Evolutionary conservation across 2,329 filamentous ascomycete species (phyloP).

Genomic region (Ophiocordyceps camponoti-floridani): DNA sequence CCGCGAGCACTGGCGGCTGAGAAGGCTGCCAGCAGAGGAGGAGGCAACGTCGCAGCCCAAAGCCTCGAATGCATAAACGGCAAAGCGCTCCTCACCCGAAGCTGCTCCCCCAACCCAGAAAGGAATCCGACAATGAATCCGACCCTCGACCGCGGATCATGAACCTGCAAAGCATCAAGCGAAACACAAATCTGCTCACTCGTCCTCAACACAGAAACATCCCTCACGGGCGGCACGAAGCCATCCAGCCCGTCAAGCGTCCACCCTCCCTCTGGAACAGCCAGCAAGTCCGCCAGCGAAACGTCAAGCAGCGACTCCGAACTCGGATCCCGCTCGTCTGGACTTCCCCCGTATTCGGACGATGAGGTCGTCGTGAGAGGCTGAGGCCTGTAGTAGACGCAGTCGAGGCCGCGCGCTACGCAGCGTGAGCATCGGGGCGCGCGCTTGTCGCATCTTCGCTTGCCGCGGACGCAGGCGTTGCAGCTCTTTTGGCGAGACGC

Average conservation of each 20-base stretch:
- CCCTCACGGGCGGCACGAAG: conserved; percentile 14
- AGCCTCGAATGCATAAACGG: conserved; percentile 25
- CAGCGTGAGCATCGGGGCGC: conserved; percentile 24
- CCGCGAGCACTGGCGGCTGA: conserved; percentile 20
- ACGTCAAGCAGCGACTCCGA: too few relatives aligned
- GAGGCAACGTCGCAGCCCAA: conserved; percentile 20
- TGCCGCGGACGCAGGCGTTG: conserved; percentile 28
- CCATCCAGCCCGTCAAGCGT: too few relatives aligned
- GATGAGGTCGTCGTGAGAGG: conserved; percentile 3
- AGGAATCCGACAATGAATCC: conserved; percentile 16
- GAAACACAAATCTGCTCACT: conserved; percentile 6
- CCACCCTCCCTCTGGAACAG: too few relatives aligned
- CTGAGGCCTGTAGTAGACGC: conserved; percentile 21
- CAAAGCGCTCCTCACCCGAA: conserved; percentile 16
- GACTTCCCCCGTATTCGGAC: too few relatives aligned
- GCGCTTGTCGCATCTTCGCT: conserved; percentile 28
- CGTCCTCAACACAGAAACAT: conserved; percentile 10
- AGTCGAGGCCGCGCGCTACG: conserved; percentile 20
- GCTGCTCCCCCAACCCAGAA: conserved; percentile 14
- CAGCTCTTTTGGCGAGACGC: conserved; percentile 32
- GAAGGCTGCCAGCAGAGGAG: conserved; percentile 20
- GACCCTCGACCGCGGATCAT: conserved; percentile 16
- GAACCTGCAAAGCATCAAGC: conserved; percentile 15
- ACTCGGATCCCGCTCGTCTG: too few relatives aligned
- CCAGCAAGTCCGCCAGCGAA: too few relatives aligned